Base-by-base conservation (phyloP, 1,139 yeast species). In the Suhomyces bolitotheri region DNA sequence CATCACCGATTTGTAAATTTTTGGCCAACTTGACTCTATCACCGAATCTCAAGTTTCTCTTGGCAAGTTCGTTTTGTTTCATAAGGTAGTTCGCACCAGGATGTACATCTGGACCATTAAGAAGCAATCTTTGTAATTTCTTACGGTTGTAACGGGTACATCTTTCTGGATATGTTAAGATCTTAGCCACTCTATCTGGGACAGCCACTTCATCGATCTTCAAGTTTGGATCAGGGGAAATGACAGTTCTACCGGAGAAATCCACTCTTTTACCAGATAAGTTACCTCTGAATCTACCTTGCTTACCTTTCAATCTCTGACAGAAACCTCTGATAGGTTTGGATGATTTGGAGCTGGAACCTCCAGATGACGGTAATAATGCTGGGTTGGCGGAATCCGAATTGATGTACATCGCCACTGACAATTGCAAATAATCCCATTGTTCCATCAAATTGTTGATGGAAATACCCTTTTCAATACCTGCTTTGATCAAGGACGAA, bases 181-280 rank as follows among this genome's bases (percentile, higher is more conserved):
- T 88, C 61, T 89, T 92, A 12, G 98, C 98, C 19, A 94, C 96
- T 46, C 95, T 73, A 51, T 90, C 97, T 7, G 99, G 99, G 25
- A 94, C 97, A 0, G 98, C 98, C 31, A 94, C 98, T 64, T 92
- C 96, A 61, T 92, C 97, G 47, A 94, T 88, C 27, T 83, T 73
- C 50, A 94, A 71, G 60, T 94, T 94, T 22, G 98, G 99, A 66
- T 94, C 99, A 0, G 99, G 99, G 1, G 98, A 92, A 58, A 94
- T 92, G 50, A 94, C 99, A 0, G 98, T 94, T 70, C 99, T 80
- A 34, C 95, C 98, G 0, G 97, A 90, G 59, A 94, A 94, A 62
- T 94, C 99, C 27, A 94, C 99, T 70, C 99, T 86, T 62, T 94
- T 94, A 62, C 99, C 99, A 1, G 97, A 89, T 49, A 94, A 68